Base-by-base conservation (phyloP, 495 filamentous ascomycete genomes). In the Aspergillus cristatus region DNA sequence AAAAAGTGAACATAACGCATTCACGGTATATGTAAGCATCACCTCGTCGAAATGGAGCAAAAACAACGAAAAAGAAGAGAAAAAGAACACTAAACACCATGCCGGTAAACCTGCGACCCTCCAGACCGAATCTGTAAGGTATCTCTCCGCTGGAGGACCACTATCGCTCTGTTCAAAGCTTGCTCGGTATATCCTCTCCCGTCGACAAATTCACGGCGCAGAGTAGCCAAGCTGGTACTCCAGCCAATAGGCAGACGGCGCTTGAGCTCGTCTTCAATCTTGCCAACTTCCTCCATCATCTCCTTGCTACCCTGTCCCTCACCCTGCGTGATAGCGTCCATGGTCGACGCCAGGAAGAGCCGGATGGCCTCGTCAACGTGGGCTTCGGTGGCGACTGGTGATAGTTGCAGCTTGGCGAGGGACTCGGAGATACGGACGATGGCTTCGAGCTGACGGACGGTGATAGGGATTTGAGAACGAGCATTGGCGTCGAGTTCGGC, bases 311-410 rank as follows among this genome's bases (percentile, higher is more conserved):
- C 84, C 42, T 83, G 76, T 35, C 77, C 79, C 38, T 81, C 78
- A 18, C 90, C 91, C 51, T 94, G 86, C 30, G 84, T 86, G 28
- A 96, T 86, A 2, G 91, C 91, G 59, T 99, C 90, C 91, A 99
- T 99, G 34, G 91, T 99, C 1, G 78, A 85, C 30, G 90, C 93
- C 3, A 99, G 67, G 80, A 99, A 99, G 18, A 99, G 76, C 0
- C 93, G 82, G 51, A 99, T 99, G 1, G 93, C 91, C 65, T 99
- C 91, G 55, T 99, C 88, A 34, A 99, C 91, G 59, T 99, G 91
- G 35, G 75, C 70, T 59, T 94, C 88, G 1, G 81, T 86, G 14
- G 89, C 91, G 18, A 95, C 70, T 17, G 88, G 79, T 0, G 80
- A 84, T 16, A 99, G 77, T 1, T 80, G 71, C 12, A 99, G 63